A percentile compares a stretch with the other conserved stretches of the same genome.
Evolutionary conservation across 2,329 filamentous ascomycete genomes (phyloP).

Genomic region (Fragosphaeria purpurea): DNA sequence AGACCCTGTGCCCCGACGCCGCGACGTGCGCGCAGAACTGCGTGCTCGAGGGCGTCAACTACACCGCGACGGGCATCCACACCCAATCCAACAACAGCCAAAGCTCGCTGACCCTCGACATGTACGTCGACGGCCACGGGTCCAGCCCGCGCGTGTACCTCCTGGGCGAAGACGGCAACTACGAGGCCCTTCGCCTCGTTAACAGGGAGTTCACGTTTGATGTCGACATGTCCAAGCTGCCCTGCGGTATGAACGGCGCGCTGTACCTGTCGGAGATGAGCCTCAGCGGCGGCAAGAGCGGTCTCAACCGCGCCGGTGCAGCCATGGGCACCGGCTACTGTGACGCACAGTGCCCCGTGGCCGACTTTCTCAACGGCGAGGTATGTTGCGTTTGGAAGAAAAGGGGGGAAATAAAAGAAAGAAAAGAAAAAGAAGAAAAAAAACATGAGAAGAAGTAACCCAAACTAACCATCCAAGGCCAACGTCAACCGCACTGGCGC

Average conservation of each 20-base stretch:
- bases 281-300: conserved; percentile 47
- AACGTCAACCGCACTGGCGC: conserved; percentile 33
- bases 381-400: conserved; percentile 18
- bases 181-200: conserved; percentile 46
- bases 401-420: no score
- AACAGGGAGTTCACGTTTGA: conserved; percentile 54
- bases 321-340: conserved; percentile 55
- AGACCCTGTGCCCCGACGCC: conserved; percentile 9
- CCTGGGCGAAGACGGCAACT: conserved; percentile 42
- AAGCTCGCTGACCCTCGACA: conserved; percentile 8
- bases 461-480: conserved; percentile 11
- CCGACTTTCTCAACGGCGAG: conserved; percentile 38
- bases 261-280: conserved; percentile 50
- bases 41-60: conserved; percentile 10
- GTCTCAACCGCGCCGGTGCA: conserved; percentile 46
- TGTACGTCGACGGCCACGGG: conserved; percentile 7
- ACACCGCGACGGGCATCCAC: conserved; percentile 4
- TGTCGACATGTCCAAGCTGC: conserved; percentile 49
- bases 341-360: conserved; percentile 47
- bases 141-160: conserved; percentile 42
- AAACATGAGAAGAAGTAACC: no score
- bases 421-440: no score
- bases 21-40: conserved; percentile 10
- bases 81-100: background rate
- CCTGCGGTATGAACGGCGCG: conserved; percentile 55